Conservation (phyloP, 768 basidiomycete genomes). For the Phaeotremella skinneri region DNA sequence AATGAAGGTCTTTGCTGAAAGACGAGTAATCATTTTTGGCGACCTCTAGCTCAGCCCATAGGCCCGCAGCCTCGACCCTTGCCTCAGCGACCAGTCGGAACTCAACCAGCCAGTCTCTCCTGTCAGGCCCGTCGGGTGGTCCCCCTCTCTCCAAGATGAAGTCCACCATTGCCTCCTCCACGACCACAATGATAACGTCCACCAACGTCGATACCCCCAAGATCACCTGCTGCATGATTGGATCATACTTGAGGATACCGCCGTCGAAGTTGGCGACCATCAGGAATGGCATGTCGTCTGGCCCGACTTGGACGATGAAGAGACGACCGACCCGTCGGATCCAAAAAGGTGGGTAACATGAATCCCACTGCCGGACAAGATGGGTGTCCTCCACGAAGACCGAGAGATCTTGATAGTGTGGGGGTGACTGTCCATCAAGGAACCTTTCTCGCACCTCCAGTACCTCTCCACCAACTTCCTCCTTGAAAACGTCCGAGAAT, state of each 20-base stretch:
- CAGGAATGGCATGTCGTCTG: neutral
- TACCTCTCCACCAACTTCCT: neutral
- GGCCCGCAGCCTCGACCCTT: neutral
- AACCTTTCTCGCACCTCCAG: neutral
- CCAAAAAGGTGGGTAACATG: neutral
- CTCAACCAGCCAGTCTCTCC: neutral
- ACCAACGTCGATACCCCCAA: neutral
- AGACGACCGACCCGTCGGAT: neutral
- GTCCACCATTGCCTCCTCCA: neutral
- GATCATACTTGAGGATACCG: neutral
- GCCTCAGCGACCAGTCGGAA: neutral
- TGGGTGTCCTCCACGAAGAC: neutral
- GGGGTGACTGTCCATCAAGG: neutral
- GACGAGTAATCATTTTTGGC: neutral
- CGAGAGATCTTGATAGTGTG: neutral
- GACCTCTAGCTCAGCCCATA: neutral
- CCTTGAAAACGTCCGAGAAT: neutral
- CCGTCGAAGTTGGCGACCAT: neutral
- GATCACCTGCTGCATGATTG: neutral
- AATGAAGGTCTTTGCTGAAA: neutral
- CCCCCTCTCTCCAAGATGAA: neutral
- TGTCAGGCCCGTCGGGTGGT: neutral
- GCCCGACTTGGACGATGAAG: neutral
- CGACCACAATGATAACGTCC: neutral
- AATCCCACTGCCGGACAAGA: neutral